phyloP scores from a whole-genome alignment of 2,329 filamentous ascomycete genomes.

The Chalaropsis ovoidea region DNA sequence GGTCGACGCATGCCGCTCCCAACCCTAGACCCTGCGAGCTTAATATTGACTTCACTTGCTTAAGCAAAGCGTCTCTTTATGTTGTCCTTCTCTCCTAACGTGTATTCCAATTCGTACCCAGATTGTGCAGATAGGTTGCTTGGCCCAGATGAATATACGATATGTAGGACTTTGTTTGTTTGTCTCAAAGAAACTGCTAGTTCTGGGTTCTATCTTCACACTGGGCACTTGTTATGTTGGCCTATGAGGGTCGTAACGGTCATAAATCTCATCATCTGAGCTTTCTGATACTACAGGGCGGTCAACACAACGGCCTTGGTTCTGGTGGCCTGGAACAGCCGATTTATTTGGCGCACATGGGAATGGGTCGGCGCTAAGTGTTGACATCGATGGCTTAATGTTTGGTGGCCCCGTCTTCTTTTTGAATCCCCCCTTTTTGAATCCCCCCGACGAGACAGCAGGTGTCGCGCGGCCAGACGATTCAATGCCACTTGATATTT shows the following conservation, averaged over 20 bases:
- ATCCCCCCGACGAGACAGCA: conserved; percentile 34
- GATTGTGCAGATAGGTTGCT: too few species aligned
- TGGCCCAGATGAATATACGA: too few species aligned
- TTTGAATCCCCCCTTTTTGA: conserved; percentile 64
- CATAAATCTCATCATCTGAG: conserved; percentile 61
- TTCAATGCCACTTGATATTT: conserved; percentile 37
- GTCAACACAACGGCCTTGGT: not conserved
- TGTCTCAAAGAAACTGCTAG: too few species aligned
- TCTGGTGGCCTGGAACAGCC: not conserved
- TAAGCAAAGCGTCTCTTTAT: too few species aligned
- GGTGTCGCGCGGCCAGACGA: not conserved
- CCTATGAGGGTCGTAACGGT: conserved; percentile 52
- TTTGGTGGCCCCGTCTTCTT: conserved; percentile 76
- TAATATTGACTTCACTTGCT: too few species aligned
- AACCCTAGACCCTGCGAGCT: too few species aligned
- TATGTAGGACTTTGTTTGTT: too few species aligned
- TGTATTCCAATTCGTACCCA: too few species aligned
- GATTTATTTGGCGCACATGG: not conserved
- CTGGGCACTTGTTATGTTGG: conserved; percentile 36
- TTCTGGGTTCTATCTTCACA: too few species aligned
- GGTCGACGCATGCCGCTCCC: too few species aligned
- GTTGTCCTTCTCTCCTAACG: too few species aligned
- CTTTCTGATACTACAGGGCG: not conserved
- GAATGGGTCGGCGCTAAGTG: conserved; percentile 24
- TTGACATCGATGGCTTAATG: conserved; percentile 48